phyloP scores from a whole-genome alignment of 2,329 filamentous ascomycete genomes.

The Diaporthe vaccinii region DNA sequence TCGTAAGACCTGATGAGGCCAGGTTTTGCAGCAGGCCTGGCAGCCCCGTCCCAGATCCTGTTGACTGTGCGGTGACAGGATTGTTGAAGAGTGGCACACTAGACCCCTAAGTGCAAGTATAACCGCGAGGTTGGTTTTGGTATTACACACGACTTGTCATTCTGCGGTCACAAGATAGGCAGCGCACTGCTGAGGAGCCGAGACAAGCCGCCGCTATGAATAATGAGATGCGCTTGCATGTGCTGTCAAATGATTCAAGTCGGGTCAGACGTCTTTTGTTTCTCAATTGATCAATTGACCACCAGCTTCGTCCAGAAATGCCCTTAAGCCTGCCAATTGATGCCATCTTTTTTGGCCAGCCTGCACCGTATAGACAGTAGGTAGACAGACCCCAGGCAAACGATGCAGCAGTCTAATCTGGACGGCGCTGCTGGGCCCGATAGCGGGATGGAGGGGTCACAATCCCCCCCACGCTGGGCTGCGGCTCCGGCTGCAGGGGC shows the following conservation, averaged over 20 bases:
- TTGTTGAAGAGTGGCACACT: constrained; percentile 48
- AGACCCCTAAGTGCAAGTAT: constrained; percentile 72
- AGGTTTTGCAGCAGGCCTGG: constrained; percentile 36
- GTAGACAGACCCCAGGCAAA: background rate
- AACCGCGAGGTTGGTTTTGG: constrained; percentile 49
- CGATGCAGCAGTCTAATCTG: background rate
- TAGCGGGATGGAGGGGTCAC: constrained; percentile 40
- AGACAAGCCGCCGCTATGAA: constrained; percentile 41
- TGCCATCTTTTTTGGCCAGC: background rate
- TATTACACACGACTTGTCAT: constrained; percentile 36
- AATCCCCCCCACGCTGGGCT: constrained; percentile 27
- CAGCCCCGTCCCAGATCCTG: constrained; percentile 44
- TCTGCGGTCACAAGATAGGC: constrained; percentile 38
- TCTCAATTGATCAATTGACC: constrained; percentile 22
- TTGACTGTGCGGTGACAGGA: constrained; percentile 25
- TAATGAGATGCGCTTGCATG: constrained; percentile 33
- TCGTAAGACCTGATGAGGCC: constrained; percentile 14
- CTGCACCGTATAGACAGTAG: background rate
- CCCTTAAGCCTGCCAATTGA: background rate
- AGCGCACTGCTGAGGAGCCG: constrained; percentile 27
- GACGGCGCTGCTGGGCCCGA: constrained; percentile 22
- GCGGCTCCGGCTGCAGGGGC: constrained; percentile 8
- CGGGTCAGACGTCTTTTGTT: background rate
- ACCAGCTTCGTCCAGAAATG: background rate
- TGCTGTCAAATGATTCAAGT: constrained; percentile 24